phyloP scores from a whole-genome alignment of 495 filamentous ascomycete species.

The Aspergillus kassunensis region DNA sequence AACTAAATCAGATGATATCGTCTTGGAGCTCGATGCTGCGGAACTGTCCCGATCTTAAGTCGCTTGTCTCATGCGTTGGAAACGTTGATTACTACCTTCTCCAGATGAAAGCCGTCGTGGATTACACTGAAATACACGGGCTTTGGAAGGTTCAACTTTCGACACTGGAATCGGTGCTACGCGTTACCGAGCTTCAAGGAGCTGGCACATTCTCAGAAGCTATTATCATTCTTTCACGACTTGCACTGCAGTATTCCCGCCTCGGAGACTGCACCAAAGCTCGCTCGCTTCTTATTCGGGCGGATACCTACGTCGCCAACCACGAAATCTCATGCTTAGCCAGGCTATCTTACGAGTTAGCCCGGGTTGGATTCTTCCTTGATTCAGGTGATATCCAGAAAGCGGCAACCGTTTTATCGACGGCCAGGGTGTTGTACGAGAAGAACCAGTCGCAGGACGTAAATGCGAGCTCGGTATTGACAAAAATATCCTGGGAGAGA shows the following conservation, averaged over 20 bases:
- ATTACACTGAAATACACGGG: conserved; percentile 77
- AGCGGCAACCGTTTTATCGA: conserved; percentile 34
- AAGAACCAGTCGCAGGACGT: conserved; percentile 32
- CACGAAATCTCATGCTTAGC: conserved; percentile 38
- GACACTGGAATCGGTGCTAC: conserved; percentile 43
- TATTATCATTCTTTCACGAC: conserved; percentile 52
- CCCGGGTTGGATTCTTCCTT: conserved; percentile 70
- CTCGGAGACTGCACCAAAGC: conserved; percentile 77
- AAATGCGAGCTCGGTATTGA: conserved; percentile 21
- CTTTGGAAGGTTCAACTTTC: conserved; percentile 50
- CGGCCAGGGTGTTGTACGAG: conserved; percentile 35
- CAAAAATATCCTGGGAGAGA: conserved; percentile 43
- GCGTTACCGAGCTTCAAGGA: conserved; percentile 50
- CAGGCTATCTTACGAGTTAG: conserved; percentile 59
- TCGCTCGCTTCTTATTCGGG: conserved; percentile 56
- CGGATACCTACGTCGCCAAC: conserved; percentile 44
- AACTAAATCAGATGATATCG: conserved; percentile 42
- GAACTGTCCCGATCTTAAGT: conserved; percentile 41
- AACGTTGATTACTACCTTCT: conserved; percentile 55
- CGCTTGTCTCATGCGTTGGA: conserved; percentile 56
- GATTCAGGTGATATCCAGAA: conserved; percentile 60
- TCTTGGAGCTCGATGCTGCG: conserved; percentile 37
- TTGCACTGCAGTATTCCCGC: conserved; percentile 69
- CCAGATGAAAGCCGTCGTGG: conserved; percentile 64
- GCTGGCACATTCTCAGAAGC: conserved; percentile 50